Evolutionary conservation across 176 grass and related monocot species (phyloP), one percentile per base, ranked within the genome.

Genomic region (Oryza meyeriana): DNA sequence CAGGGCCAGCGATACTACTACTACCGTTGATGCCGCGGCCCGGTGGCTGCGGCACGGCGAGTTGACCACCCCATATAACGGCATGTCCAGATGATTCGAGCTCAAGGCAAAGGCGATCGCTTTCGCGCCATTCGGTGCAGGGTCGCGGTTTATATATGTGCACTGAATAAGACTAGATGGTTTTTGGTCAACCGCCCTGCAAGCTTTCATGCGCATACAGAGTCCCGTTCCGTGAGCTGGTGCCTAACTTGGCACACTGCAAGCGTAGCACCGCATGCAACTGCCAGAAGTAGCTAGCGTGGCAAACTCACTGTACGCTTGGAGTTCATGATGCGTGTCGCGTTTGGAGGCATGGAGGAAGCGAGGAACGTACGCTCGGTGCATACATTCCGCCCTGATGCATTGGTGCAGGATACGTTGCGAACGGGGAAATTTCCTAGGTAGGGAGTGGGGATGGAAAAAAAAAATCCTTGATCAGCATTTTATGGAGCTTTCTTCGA

Each of bases 71-170:
- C 69, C 70, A 76, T 85, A 28, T 81, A 81, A 70, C 38, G 64
- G 6, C 76, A 39, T 62, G 39, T 27, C 52, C 18, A 22, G 69
- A 88, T 69, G 81, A 88, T 69, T 88, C 69, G 5, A 39, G 62
- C 76, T 22, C 27, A 80, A 88, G 76, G 13, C 48, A 80, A 65
- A 16, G 13, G 18, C 5, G 31, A 14, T 74, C 76, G 30, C 76
- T 61, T 80, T 84, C 47, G 36, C 48, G 36, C 13, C 36, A 79
- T 45, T 68, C 75, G 69, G 69, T 69, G 66, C 79, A 68, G 44
- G 13, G 41, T 47, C 32, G 18, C 32, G 18, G 50, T 13, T 61
- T 79, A 69, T 66, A 66, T 66, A 13, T 7, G 26, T 31, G 17
- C 1, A 58, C 20, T 58, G 20, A 38, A 34, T 38, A 17, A 12